Base-by-base conservation (phyloP, 148 eudicot species). In the Heliamphora exappendiculata region DNA sequence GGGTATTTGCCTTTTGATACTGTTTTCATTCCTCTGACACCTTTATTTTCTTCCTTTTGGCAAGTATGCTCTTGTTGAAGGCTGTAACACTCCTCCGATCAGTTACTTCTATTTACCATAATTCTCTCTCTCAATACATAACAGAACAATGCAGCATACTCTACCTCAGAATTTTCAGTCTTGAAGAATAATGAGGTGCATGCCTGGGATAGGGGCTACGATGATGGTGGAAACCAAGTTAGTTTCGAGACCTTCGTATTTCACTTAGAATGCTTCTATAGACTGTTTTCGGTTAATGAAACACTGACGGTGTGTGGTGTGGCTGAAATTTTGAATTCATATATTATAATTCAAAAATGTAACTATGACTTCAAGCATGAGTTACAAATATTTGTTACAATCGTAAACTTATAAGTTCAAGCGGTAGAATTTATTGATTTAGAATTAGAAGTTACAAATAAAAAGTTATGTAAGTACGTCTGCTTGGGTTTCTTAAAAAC, bases 201-300 rank as follows among this genome's bases (percentile, higher is more conserved):
- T 57, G 73, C 87, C 50, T 92, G 94, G 96, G 99, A 95, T 78
- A 87, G 90, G 82, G 99, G 97, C 63, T 95, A 81, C 36, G 94
- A 92, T 75, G 96, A 92, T 47, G 91, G 88, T 22, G 96, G 97
- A 83, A 95, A 95, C 77, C 99, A 95, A 80, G 97, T 92, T 42
- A 82, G 87, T 45, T 19, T 34, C 1, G 68, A 68, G 17, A 26
- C 51, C 51, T 44, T 62, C 66, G 50, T 53, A 65, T 42, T 28
- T 47, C 58, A 51, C 57, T 70, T 70, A n/a, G 57, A 51, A 51
- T 12, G 4, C 42, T 50, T 71, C 3, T 26, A 10, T 36, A 0
- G 1, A 34, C 10, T 33, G n/a, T 51, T n/a, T n/a, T 53, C 37
- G 0, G 1, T 29, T 10, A 19, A 17, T 10, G 55, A 28, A 34